Evolutionary conservation across 345 rosid species (phyloP).

Genomic region (Eutrema japonicum): DNA sequence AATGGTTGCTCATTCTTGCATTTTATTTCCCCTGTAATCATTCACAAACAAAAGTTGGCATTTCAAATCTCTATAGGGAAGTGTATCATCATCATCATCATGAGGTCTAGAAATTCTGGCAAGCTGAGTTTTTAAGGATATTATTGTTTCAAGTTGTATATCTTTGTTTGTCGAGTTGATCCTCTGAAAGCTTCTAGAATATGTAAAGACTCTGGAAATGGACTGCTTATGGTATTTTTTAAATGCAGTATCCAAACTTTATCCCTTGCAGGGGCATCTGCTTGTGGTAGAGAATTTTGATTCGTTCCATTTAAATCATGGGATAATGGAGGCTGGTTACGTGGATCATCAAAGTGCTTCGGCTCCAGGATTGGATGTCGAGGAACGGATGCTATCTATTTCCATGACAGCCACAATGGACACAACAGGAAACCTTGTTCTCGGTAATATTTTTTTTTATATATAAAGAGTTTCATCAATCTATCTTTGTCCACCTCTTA

Average conservation of each 20-base stretch:
- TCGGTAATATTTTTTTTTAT: slow-evolving; percentile 51
- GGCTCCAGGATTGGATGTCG: slow-evolving; percentile 46
- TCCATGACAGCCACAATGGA: slow-evolving; percentile 95
- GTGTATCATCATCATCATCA: not conserved
- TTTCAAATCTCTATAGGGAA: not conserved
- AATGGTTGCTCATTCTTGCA: not conserved
- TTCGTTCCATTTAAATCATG: slow-evolving; percentile 70
- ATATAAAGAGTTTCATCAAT: not conserved
- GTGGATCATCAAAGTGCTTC: slow-evolving; percentile 53
- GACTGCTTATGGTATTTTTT: not conserved
- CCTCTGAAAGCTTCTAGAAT: not conserved
- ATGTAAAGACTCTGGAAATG: slow-evolving; percentile 14
- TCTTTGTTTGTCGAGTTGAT: slow-evolving; percentile 5
- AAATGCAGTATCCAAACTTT: not conserved
- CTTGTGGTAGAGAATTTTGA: slow-evolving; percentile 76
- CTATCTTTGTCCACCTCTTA: slow-evolving; percentile 1
- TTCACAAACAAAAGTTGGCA: not conserved
- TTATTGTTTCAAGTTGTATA: not conserved
- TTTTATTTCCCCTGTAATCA: not conserved
- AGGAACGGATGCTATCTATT: slow-evolving; percentile 58
- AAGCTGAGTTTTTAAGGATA: not conserved
- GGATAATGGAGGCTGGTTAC: slow-evolving; percentile 86
- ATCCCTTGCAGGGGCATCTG: slow-evolving; percentile 72
- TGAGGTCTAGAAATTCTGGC: not conserved
- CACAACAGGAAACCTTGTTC: slow-evolving; percentile 67